Evolutionary conservation across 2,329 filamentous ascomycete species (phyloP).

Genomic region (Aureobasidium uvarum): DNA sequence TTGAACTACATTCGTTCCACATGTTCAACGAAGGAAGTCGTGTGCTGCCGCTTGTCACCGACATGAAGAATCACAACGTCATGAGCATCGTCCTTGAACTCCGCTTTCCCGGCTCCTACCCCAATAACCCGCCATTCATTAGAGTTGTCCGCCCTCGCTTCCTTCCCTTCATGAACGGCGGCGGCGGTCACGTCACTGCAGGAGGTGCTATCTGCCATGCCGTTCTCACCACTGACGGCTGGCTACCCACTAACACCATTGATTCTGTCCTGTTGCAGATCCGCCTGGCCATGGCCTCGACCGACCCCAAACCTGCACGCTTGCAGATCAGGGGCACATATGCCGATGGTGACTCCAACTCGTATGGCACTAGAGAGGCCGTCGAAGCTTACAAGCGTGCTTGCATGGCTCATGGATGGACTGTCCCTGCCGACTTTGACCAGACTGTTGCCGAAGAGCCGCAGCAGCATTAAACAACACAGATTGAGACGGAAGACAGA

Average conservation of each 20-base stretch:
- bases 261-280: slow-evolving; percentile 81
- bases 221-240: slow-evolving; percentile 51
- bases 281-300: slow-evolving; percentile 68
- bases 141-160: slow-evolving; percentile 78
- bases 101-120: slow-evolving; percentile 73
- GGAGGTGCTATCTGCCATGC: slow-evolving; percentile 70
- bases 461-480: not conserved
- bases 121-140: slow-evolving; percentile 78
- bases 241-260: slow-evolving; percentile 69
- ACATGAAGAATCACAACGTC: slow-evolving; percentile 64
- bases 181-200: slow-evolving; percentile 80
- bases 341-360: slow-evolving; percentile 27
- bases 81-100: slow-evolving; percentile 76
- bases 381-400: slow-evolving; percentile 70
- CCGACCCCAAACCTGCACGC: slow-evolving; percentile 70
- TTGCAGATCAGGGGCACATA: slow-evolving; percentile 45
- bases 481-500: not conserved
- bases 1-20: slow-evolving; percentile 79
- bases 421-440: slow-evolving; percentile 62
- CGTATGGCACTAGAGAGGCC: slow-evolving; percentile 68
- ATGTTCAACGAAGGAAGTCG: slow-evolving; percentile 34
- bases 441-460: slow-evolving; percentile 16
- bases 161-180: slow-evolving; percentile 66
- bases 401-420: slow-evolving; percentile 80
- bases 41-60: slow-evolving; percentile 65